phyloP scores from a whole-genome alignment of 2,329 filamentous ascomycete genomes.

The Aspergillus uvarum region DNA sequence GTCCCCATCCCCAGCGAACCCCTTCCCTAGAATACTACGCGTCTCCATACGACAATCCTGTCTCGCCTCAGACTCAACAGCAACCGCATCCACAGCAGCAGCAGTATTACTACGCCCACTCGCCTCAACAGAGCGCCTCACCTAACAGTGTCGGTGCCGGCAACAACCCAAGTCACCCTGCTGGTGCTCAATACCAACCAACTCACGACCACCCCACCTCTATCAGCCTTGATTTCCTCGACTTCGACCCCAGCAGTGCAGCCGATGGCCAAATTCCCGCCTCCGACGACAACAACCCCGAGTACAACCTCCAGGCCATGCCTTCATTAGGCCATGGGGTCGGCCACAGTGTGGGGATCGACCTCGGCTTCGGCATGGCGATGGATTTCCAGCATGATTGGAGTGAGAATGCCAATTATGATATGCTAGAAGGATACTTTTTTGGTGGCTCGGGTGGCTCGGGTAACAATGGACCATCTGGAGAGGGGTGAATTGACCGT shows the following conservation, averaged over 20 bases:
- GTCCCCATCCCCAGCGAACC: conserved; percentile 28
- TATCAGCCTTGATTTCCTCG: conserved; percentile 56
- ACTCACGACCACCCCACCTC: conserved; percentile 27
- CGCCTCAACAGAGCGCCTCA: conserved; percentile 36
- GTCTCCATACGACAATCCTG: conserved; percentile 36
- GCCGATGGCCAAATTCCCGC: conserved; percentile 27
- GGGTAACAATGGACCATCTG: conserved; percentile 28
- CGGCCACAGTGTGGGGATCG: conserved; percentile 44
- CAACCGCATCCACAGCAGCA: conserved; percentile 29
- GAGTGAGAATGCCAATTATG: conserved; percentile 49
- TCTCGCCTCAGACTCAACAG: conserved; percentile 28
- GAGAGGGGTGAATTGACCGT: conserved; percentile 13
- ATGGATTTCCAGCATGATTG: conserved; percentile 50
- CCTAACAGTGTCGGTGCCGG: conserved; percentile 28
- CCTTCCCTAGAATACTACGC: conserved; percentile 34
- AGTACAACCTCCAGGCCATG: conserved; percentile 31
- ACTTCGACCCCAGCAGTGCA: conserved; percentile 45
- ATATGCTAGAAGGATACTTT: conserved; percentile 57
- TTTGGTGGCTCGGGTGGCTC: conserved; percentile 49
- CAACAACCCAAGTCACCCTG: conserved; percentile 19
- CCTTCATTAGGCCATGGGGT: conserved; percentile 31
- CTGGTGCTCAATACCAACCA: conserved; percentile 19
- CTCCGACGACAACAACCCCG: conserved; percentile 28
- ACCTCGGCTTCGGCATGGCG: conserved; percentile 47
- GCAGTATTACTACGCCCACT: conserved; percentile 35